These are phyloP conservation scores for Lachnellula hyalina DNA, from an alignment of 2,329 filamentous ascomycete genomes.

Conservation along the genomic window DNA sequence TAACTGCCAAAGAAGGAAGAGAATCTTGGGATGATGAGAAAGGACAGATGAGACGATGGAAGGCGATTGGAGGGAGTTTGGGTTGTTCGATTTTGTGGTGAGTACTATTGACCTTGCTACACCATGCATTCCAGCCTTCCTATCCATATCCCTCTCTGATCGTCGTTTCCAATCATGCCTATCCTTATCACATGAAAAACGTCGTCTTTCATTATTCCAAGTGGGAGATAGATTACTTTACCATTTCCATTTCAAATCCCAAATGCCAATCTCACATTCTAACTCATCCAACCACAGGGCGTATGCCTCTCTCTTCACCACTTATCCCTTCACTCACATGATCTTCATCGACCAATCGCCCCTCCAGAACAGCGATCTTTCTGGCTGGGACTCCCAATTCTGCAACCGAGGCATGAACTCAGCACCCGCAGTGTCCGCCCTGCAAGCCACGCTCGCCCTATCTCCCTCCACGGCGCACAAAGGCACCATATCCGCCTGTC, in stretches of 20 bases:
- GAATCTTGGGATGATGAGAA: not conserved
- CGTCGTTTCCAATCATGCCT: not conserved
- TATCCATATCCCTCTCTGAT: not conserved
- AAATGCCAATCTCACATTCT: not conserved
- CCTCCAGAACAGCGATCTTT: constrained; percentile 25
- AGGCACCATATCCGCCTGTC: constrained; percentile 28
- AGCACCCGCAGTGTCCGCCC: constrained; percentile 19
- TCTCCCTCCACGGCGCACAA: constrained; percentile 22
- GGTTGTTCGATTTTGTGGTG: constrained; percentile 31
- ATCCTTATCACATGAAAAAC: not conserved
- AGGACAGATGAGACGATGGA: constrained; percentile 9
- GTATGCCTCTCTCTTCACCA: constrained; percentile 29
- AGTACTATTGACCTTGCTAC: not conserved
- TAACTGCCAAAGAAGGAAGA: not conserved
- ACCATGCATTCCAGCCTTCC: too few relatives aligned
- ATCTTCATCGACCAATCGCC: constrained; percentile 31
- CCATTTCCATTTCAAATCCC: too few relatives aligned
- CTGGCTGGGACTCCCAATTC: constrained; percentile 25
- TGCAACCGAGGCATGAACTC: constrained; percentile 30
- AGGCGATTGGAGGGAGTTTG: constrained; percentile 28
- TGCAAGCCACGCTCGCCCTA: constrained; percentile 24
- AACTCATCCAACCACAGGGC: constrained; percentile 17
- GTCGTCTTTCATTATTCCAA: not conserved
- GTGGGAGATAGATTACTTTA: too few relatives aligned
- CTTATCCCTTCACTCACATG: constrained; percentile 22